Percentiles rank a stretch among this genome's conserved stretches.
Conservation (phyloP, 345 rosid genomes). For the Carallia pectinifolia region DNA sequence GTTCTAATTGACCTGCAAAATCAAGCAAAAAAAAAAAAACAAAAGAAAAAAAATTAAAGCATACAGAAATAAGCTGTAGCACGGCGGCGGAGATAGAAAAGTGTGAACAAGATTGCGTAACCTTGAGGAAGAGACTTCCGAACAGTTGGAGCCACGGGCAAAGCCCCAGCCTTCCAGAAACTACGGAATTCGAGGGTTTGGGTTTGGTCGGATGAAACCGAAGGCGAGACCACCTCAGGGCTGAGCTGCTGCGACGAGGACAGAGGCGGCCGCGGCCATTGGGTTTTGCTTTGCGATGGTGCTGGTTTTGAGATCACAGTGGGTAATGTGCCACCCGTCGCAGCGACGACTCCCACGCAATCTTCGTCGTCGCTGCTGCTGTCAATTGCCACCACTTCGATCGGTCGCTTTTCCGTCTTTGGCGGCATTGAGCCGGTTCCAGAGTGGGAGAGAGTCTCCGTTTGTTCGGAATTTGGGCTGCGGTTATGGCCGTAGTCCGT, state of each 20-base stretch:
- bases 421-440: conserved; percentile 30
- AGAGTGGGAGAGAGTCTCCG: not conserved
- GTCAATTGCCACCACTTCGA: conserved; percentile 35
- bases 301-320: not conserved
- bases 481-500: too few species aligned
- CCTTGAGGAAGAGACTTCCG: conserved; percentile 29
- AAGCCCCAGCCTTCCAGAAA: conserved; percentile 87
- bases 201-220: conserved; percentile 21
- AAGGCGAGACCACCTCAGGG: conserved; percentile 9
- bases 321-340: not conserved
- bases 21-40: conserved; percentile 5
- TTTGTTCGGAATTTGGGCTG: too few species aligned
- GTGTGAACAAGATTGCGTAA: conserved; percentile 7
- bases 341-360: not conserved
- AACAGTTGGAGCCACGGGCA: conserved; percentile 23
- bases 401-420: conserved; percentile 10
- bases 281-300: conserved; percentile 7
- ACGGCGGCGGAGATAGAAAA: not conserved
- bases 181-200: conserved; percentile 52
- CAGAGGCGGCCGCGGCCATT: not conserved
- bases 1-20: conserved; percentile 60
- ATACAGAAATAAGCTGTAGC: not conserved
- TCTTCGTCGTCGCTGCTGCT: conserved; percentile 61
- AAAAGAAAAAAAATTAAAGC: not conserved
- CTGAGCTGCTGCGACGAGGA: conserved; percentile 14